phyloP scores from a whole-genome alignment of 1,284 basidiomycete species.

The Papiliotrema laurentii region DNA sequence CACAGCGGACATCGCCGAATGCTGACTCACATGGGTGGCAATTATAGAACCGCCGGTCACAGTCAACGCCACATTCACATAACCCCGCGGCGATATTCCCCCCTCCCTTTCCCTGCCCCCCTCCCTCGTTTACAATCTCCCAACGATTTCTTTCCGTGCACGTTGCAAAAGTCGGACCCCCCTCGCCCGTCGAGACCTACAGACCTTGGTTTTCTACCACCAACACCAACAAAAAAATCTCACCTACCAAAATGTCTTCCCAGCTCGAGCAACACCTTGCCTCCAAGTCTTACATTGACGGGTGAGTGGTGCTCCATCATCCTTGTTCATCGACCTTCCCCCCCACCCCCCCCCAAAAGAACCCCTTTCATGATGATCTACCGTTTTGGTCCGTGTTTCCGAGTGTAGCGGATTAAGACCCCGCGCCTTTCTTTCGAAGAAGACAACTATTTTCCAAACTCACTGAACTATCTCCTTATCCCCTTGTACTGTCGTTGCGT shows the following conservation, averaged over 20 bases:
- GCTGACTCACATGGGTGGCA: too few relatives aligned
- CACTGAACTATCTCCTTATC: slow-evolving; percentile 59
- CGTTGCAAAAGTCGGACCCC: too few relatives aligned
- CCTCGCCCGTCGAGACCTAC: too few relatives aligned
- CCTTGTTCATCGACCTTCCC: neutral
- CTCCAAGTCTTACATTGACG: slow-evolving; percentile 82
- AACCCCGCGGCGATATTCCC: too few relatives aligned
- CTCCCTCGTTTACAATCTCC: too few relatives aligned
- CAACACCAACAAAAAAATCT: too few relatives aligned
- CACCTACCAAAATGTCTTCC: slow-evolving; percentile 63
- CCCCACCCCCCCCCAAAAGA: slow-evolving; percentile 14
- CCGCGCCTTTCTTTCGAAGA: slow-evolving; percentile 61
- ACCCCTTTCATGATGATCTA: slow-evolving; percentile 62
- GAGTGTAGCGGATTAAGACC: slow-evolving; percentile 94
- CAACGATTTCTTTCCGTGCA: too few relatives aligned
- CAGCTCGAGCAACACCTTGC: slow-evolving; percentile 81
- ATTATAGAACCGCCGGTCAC: too few relatives aligned
- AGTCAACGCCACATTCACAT: too few relatives aligned
- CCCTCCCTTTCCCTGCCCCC: too few relatives aligned
- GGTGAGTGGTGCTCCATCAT: slow-evolving; percentile 61
- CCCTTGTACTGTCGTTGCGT: slow-evolving; percentile 17
- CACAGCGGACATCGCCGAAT: too few relatives aligned
- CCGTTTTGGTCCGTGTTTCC: slow-evolving; percentile 99
- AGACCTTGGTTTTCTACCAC: too few relatives aligned
- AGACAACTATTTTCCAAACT: slow-evolving; percentile 63